Base-by-base conservation (phyloP, 2,329 filamentous ascomycete genomes). In the Hypoxylon sp. region DNA sequence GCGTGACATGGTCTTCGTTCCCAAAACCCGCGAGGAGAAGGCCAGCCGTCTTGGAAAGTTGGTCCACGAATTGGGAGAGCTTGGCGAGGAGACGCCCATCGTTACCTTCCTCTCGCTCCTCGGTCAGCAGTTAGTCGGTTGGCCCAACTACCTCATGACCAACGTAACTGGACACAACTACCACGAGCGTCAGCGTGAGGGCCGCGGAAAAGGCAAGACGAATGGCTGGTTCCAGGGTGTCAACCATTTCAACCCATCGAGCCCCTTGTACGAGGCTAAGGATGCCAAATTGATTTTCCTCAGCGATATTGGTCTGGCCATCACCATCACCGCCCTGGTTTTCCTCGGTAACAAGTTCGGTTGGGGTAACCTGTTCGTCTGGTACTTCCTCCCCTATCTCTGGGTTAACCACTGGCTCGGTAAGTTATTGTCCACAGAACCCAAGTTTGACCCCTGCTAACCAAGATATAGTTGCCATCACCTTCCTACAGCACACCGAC, bases 391-490 rank as follows among this genome's bases (percentile, higher is more conserved):
- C 51, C 94, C 94, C 26, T 99, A 97, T 73, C 80, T 97, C 55
- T 97, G 93, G 93, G 92, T 97, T 48, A 96, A 97, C 83, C 91
- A 97, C 84, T 97, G 93, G 93, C 88, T 97, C 48, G 90, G 90
- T 94, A 86, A 81, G 89, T 82, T 7, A 46, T 50, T n/a, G n/a
- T n/a, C n/a, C n/a, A n/a, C n/a, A n/a, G n/a, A n/a, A n/a, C n/a
- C n/a, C n/a, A n/a, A n/a, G n/a, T n/a, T 42, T 11, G 34, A 29
- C 20, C n/a, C 30, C 11, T 9, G 19, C 7, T 12, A 15, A 21
- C 8, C 11, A n/a, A n/a, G 16, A 46, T n/a, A 7, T 64, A 93
- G 92, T 97, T 63, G 92, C 92, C 71, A 97, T 97, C 73, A 97
- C 93, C 63, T 97, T 86, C 82, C 86, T 97, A 58, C 93, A 97